phyloP scores from a whole-genome alignment of 2,329 filamentous ascomycete genomes.

The Bipolaris victoriae region DNA sequence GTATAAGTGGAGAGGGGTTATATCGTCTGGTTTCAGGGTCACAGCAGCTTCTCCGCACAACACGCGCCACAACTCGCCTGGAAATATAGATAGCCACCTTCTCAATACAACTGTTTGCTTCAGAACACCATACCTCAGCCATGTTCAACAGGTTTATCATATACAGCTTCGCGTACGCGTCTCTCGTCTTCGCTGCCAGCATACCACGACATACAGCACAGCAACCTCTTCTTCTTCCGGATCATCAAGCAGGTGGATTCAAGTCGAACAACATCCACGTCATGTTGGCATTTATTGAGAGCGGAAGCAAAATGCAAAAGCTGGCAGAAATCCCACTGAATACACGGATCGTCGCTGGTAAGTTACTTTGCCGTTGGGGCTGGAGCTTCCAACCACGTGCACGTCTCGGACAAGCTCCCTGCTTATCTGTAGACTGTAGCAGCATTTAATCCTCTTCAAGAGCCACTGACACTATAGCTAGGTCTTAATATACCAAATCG shows the following conservation, averaged over 20 bases:
- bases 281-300: conserved; percentile 23
- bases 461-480: conserved; percentile 5
- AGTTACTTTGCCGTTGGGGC: neutral
- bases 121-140: neutral
- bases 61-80: neutral
- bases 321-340: conserved; percentile 26
- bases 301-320: conserved; percentile 16
- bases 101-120: neutral
- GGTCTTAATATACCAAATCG: conserved; percentile 21
- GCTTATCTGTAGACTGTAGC: neutral
- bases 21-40: neutral
- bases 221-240: conserved; percentile 13
- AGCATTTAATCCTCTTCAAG: neutral
- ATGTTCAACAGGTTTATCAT: conserved; percentile 9
- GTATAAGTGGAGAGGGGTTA: neutral
- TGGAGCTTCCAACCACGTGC: too few relatives aligned
- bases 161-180: conserved; percentile 1
- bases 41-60: neutral
- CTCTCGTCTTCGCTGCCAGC: conserved; percentile 7
- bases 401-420: neutral
- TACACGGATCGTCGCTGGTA: conserved; percentile 22
- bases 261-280: conserved; percentile 6
- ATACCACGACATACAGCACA: conserved; percentile 15
- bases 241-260: neutral
- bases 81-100: neutral